Base-by-base conservation (phyloP, 371 early-diverging fungal species). In the Lichtheimia corymbifera region DNA sequence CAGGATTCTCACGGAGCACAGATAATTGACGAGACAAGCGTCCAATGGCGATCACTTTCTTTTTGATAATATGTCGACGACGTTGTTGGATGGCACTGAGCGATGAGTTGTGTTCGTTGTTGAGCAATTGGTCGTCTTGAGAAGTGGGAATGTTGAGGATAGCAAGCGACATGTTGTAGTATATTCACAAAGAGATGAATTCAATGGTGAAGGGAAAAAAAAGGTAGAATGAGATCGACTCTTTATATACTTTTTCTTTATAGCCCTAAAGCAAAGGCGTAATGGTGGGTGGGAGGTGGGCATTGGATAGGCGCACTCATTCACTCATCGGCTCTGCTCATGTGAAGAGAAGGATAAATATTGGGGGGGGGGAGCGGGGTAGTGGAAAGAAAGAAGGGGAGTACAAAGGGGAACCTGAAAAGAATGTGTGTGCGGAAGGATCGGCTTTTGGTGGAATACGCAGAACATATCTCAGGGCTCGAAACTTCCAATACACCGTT, bases 31-130 rank as follows among this genome's bases (percentile, higher is more conserved):
- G 64, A 50, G 78, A 72, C 59, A 77, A 59, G 58, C 62, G 65
- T 42, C 78, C 78, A 54, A 77, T 74, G 42, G 75, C 78, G 30
- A 77, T 55, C 25, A 77, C 75, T 44, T 77, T 77, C 57, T 67
- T 68, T 56, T 71, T 72, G 49, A 77, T 72, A 14, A 77, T 57
- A 42, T 70, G 75, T 56, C 71, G 74, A 40, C 77, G 74, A n/a
- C 62, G 74, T 40, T 53, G 56, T 28, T 58, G 49, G 24, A 43
- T 28, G 12, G 62, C 18, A n/a, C 54, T 50, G 20, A 41, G 56
- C 14, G 66, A 17, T 30, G 54, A 40, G 7, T 50, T 25, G 25
- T 30, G 58, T 20, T 51, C 65, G 18, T 55, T 52, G 52, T 45
- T 54, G 27, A 60, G 57, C 35, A 35, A 35, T 35, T 35, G 35